Conservation (phyloP, 257 asterid species). For the Leonotis leonurus region DNA sequence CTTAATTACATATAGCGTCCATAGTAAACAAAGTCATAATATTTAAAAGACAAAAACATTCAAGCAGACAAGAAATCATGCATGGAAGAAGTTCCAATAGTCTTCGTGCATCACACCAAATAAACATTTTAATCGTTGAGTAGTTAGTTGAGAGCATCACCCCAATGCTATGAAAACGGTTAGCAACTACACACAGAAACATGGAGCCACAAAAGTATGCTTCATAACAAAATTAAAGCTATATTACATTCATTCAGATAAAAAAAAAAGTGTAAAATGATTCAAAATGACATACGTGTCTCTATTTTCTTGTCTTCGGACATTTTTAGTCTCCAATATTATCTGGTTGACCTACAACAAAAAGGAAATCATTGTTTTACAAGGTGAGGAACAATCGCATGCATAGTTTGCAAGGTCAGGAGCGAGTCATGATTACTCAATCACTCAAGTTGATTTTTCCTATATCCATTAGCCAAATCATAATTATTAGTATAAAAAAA, state of each 20-base stretch:
- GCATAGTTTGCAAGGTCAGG: background rate
- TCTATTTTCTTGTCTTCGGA: constrained; percentile 48
- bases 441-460: background rate
- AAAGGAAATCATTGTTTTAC: background rate
- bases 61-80: background rate
- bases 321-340: constrained; percentile 47
- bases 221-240: background rate
- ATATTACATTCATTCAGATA: background rate
- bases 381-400: background rate
- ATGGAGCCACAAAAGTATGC: too few species aligned
- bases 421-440: background rate
- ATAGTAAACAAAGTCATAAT: too few species aligned
- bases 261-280: constrained; percentile 4
- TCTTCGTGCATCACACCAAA: too few species aligned
- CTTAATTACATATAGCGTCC: too few species aligned
- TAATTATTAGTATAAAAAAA: too few species aligned
- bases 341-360: constrained; percentile 28
- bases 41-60: background rate
- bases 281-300: constrained; percentile 31
- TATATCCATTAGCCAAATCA: too few species aligned
- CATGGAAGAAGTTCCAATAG: background rate
- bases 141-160: background rate
- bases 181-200: background rate
- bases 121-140: too few species aligned
- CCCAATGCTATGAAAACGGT: background rate